These are phyloP conservation scores for Erigeron canadensis DNA, from an alignment of 129 eudicot genomes.

Conservation along the genomic window DNA sequence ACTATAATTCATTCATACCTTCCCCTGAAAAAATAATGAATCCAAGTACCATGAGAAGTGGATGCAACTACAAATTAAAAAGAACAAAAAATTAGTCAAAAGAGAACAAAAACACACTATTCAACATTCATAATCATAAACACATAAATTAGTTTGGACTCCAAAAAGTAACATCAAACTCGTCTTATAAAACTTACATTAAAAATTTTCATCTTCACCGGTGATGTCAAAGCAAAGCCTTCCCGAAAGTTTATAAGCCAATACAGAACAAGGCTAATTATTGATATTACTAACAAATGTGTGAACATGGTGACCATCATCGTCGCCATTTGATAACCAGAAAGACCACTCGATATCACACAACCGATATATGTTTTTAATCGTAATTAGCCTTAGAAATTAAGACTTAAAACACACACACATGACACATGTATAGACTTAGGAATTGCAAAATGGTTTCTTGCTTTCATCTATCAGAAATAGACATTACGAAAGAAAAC, in stretches of 20 bases:
- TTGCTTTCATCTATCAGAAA: conserved; percentile 32
- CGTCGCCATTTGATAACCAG: conserved; percentile 25
- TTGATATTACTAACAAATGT: conserved; percentile 53
- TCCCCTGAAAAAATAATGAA: conserved; percentile 59
- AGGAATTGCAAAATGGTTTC: conserved; percentile 1
- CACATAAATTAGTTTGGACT: background rate
- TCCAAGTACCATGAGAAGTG: conserved; percentile 70
- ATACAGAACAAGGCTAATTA: conserved; percentile 47
- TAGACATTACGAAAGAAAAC: conserved; percentile 17
- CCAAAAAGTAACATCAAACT: background rate
- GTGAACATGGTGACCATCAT: conserved; percentile 41
- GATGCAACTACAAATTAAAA: conserved; percentile 56
- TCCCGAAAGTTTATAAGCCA: conserved; percentile 68
- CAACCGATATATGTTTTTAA: background rate
- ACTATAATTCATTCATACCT: conserved; percentile 41
- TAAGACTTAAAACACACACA: background rate
- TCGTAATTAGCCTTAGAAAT: background rate
- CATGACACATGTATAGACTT: conserved; percentile 10
- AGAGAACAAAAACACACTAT: background rate
- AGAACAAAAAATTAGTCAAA: background rate
- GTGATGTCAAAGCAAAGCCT: conserved; percentile 65
- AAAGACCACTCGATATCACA: conserved; percentile 9
- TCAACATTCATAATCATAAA: no score
- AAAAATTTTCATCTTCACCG: conserved; percentile 48
- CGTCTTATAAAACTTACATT: conserved; percentile 43